Evolutionary conservation across 768 basidiomycete genomes (phyloP), one percentile per base, ranked within the genome.

Genomic region (Stropharia rugosoannulata): DNA sequence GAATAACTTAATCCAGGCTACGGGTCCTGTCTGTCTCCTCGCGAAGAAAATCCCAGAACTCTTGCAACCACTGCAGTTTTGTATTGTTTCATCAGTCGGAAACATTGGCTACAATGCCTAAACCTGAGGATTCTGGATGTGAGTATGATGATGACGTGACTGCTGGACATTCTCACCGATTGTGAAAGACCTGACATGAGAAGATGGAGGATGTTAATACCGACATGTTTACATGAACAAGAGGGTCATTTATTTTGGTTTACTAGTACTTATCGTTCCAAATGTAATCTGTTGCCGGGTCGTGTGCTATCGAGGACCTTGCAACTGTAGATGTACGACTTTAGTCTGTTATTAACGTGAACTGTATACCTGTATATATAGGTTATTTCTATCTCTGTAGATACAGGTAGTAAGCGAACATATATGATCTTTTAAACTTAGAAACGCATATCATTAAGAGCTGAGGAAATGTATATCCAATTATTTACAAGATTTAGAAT

Each of bases 81-180:
- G 22, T 22, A 22, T 25, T 8, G 10, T 18, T 27, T 19, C 27
- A 16, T 27, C 38, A 40, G 15, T 39, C 49, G 49, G 41, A 27
- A 39, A 15, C 27, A 27, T 41, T 16, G 49, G 49, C 22, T 51
- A 13, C 16, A 13, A 1, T n/a, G 37, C n/a, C 35, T 51, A 9
- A 13, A 51, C 8, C 39, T 11, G 39, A 27, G 8, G 16, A 42
- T 40, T 41, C 27, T 41, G 8, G 12, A 29, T 29, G 11, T 40
- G 27, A 41, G 22, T n/a, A 41, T 32, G 38, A 51, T 16, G 13
- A 15, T 39, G 38, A 29, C 16, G 25, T 19, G 9, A 18, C 36
- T 15, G 18, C 18, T 51, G 38, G 18, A 41, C 29, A 36, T 38
- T 41, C 40, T 51, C 50, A 51, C 50, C n/a, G 50, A 32, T 51